Base-by-base conservation (phyloP, 192 early-diverging fungal species). In the Phycomyces nitens region DNA sequence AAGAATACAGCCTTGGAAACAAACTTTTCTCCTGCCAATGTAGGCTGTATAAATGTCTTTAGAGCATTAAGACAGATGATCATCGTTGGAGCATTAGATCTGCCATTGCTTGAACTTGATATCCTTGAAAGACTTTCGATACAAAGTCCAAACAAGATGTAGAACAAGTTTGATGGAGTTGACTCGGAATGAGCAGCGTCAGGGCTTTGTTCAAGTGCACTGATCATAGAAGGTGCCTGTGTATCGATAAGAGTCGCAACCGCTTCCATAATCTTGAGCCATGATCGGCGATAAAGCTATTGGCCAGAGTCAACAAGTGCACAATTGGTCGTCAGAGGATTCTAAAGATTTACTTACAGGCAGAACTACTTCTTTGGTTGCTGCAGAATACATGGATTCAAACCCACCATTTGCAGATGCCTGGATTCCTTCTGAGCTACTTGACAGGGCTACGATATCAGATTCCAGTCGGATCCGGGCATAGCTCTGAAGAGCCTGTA, bases 61-160 rank as follows among this genome's bases (percentile, higher is more conserved):
- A 79, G 73, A 16, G 80, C 78, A 22, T 72, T 63, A 40, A 92
- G 65, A 57, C 82, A 88, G 22, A 79, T 77, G 5, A 66, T 60
- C 22, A 83, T 69, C 10, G 73, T 69, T 18, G 78, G 67, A 7
- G 69, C 70, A 16, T 79, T 73, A 0, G 65, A 61, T 1, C 62
- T 62, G 20, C 60, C 64, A 40, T 54, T 53, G 18, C 72, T 79
- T 20, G 72, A 74, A 41, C 66, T 70, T 10, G 68, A 74, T 11
- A 78, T 72, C 41, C 70, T 69, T 6, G 77, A 79, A 47, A 80
- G 52, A 18, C 78, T 77, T 60, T 91, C 87, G 7, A 89, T 70
- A 59, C 88, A 90, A 24, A 92, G 72, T 20, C 90, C 90, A 71
- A 86, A 82, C 22, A 93, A 65, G 14, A 90, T 84, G 64, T 79